Percentiles rank a stretch among this genome's conserved stretches.
phyloP scores from a whole-genome alignment of 768 basidiomycete species.

The Psilocybe cyanescens region DNA sequence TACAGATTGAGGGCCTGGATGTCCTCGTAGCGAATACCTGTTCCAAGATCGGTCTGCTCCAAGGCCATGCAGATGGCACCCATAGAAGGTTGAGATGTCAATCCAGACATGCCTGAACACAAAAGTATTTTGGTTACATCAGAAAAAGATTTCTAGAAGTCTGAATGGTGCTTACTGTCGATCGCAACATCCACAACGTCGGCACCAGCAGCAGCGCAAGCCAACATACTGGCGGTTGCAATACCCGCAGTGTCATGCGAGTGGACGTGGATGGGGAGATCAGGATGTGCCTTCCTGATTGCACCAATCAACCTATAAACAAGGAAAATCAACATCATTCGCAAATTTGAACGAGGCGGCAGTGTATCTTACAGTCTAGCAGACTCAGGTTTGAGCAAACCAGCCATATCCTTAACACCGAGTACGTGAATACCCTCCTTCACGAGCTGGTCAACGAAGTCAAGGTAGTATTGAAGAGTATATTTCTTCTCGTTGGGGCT shows the following conservation, averaged over 20 bases:
- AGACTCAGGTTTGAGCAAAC: constrained; percentile 92
- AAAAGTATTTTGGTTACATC: constrained; percentile 2
- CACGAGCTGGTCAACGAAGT: constrained; percentile 93
- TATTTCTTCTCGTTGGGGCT: constrained; percentile 96
- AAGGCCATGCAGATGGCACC: constrained; percentile 94
- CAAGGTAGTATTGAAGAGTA: constrained; percentile 95
- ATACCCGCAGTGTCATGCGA: constrained; percentile 99
- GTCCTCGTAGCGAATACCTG: constrained; percentile 95
- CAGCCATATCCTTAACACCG: constrained; percentile 99
- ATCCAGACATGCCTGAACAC: constrained; percentile 88
- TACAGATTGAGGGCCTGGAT: constrained; percentile 97
- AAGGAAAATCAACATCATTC: constrained; percentile 3
- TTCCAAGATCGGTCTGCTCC: constrained; percentile 92
- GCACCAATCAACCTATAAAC: constrained; percentile 81
- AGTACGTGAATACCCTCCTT: constrained; percentile 95
- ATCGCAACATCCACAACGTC: constrained; percentile 99
- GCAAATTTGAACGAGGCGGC: not conserved
- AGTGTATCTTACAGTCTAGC: constrained; percentile 72
- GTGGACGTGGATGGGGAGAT: constrained; percentile 98
- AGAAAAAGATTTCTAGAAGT: not conserved
- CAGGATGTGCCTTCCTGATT: constrained; percentile 94
- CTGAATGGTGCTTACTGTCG: constrained; percentile 69
- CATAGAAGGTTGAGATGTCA: constrained; percentile 99
- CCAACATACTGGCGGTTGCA: constrained; percentile 96
- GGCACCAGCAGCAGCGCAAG: constrained; percentile 94